Conservation (phyloP, 495 filamentous ascomycete species). For the Podospora didyma region DNA sequence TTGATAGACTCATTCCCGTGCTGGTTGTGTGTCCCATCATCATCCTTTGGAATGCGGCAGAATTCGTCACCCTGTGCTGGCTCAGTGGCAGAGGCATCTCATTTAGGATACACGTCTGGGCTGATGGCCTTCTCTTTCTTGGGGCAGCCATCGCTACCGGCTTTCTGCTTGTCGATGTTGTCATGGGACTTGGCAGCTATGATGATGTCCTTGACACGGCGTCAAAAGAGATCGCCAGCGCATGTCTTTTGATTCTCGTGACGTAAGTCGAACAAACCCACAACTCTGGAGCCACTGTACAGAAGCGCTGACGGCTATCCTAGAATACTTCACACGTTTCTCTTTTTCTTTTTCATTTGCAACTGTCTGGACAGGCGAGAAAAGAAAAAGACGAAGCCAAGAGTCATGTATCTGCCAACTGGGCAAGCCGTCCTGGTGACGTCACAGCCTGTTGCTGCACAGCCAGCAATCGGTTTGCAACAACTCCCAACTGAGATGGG, state of each 20-base stretch:
- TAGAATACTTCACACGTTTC: slow-evolving; percentile 18
- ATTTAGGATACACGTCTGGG: slow-evolving; percentile 7
- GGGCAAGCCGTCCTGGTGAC: slow-evolving; percentile 7
- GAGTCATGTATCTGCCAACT: slow-evolving; percentile 4
- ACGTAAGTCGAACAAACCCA: slow-evolving; percentile 14
- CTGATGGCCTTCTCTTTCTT: slow-evolving; percentile 10
- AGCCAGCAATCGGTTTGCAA: background rate
- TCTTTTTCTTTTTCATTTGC: slow-evolving; percentile 15
- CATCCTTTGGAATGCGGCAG: slow-evolving; percentile 15
- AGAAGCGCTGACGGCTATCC: background rate
- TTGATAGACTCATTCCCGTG: slow-evolving; percentile 1
- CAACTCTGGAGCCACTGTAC: background rate
- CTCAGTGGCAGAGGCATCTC: slow-evolving; percentile 12
- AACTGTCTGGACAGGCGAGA: background rate
- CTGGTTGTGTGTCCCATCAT: slow-evolving; percentile 11
- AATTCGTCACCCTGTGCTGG: slow-evolving; percentile 7
- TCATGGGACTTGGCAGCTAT: slow-evolving; percentile 2
- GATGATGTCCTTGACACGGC: background rate
- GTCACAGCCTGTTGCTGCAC: background rate
- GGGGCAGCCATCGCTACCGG: background rate
- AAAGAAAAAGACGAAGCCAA: background rate
- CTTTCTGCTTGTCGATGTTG: slow-evolving; percentile 10
- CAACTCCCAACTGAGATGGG: background rate
- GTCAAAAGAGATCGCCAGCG: slow-evolving; percentile 7
- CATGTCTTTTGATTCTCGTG: slow-evolving; percentile 8